Conservation (phyloP, 1,284 basidiomycete species). For the Apiotrichum porosum region DNA sequence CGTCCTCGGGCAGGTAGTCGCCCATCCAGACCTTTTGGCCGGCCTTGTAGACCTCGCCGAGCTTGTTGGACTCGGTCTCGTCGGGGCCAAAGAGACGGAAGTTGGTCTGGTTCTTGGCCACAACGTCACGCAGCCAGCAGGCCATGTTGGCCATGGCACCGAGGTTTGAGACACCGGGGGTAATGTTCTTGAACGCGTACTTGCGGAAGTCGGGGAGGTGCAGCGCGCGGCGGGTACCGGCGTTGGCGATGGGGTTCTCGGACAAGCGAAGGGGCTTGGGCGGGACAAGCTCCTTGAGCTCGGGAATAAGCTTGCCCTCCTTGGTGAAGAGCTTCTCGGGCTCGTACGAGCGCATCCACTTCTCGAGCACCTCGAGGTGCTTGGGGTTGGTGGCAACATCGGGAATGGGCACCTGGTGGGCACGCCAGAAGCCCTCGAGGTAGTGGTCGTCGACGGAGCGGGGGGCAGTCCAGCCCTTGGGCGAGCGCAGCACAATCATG, state of each 20-base stretch:
- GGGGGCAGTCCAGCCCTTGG: conserved; percentile 72
- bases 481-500: conserved; percentile 71
- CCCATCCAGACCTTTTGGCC: conserved; percentile 18
- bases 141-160: conserved; percentile 49
- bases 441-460: conserved; percentile 61
- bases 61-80: conserved; percentile 72
- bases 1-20: conserved; percentile 14
- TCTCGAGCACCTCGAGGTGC: conserved; percentile 60
- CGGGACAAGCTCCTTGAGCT: conserved; percentile 43
- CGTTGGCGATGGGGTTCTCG: too few relatives aligned
- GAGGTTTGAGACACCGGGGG: conserved; percentile 68
- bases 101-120: conserved; percentile 60
- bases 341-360: conserved; percentile 66
- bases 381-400: conserved; percentile 59
- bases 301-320: conserved; percentile 46
- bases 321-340: conserved; percentile 60
- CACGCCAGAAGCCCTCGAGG: conserved; percentile 65
- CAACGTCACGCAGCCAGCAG: conserved; percentile 47
- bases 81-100: conserved; percentile 91
- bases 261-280: conserved; percentile 25
- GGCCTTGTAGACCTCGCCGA: conserved; percentile 65
- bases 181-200: conserved; percentile 53
- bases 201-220: too few relatives aligned
- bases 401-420: conserved; percentile 65
- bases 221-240: too few relatives aligned